These are phyloP conservation scores for Naganishia friedmannii DNA, from an alignment of 768 basidiomycete species.

Conservation along the genomic window DNA sequence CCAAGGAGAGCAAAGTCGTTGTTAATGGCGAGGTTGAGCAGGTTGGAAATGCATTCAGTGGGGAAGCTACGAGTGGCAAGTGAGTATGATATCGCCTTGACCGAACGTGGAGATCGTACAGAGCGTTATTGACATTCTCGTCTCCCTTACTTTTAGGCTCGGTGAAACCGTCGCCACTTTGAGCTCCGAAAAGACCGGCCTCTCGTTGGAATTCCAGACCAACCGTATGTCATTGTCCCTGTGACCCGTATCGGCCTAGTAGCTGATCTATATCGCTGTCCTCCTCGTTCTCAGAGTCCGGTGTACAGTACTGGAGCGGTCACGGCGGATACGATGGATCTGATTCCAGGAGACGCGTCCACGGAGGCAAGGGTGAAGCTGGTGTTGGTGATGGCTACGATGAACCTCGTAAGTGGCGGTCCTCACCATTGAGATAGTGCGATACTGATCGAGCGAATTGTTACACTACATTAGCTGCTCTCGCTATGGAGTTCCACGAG, in stretches of 20 bases:
- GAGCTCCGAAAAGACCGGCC: slow-evolving; percentile 24
- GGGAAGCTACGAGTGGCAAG: slow-evolving; percentile 22
- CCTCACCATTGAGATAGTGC: neutral
- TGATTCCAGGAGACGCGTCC: slow-evolving; percentile 26
- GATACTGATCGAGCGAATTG: neutral
- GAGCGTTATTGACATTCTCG: neutral
- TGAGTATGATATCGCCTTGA: slow-evolving; percentile 21
- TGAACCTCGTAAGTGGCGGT: slow-evolving; percentile 27
- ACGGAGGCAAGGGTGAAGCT: slow-evolving; percentile 27
- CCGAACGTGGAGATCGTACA: neutral
- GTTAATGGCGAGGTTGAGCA: slow-evolving; percentile 1
- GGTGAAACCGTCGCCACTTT: slow-evolving; percentile 17
- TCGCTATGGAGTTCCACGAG: slow-evolving; percentile 32
- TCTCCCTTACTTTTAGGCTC: neutral
- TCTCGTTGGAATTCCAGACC: slow-evolving; percentile 24
- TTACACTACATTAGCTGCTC: neutral
- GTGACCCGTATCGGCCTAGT: neutral
- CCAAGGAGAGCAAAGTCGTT: slow-evolving; percentile 23
- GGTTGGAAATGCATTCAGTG: slow-evolving; percentile 25
- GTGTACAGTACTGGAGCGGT: slow-evolving; percentile 32
- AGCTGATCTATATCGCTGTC: neutral
- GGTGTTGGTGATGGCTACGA: slow-evolving; percentile 23
- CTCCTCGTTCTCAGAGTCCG: slow-evolving; percentile 10
- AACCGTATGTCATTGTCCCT: slow-evolving; percentile 10
- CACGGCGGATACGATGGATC: slow-evolving; percentile 29